These are phyloP conservation scores for Strobilomyces echinocephalus DNA, from an alignment of 768 basidiomycete species.

Conservation along the genomic window DNA sequence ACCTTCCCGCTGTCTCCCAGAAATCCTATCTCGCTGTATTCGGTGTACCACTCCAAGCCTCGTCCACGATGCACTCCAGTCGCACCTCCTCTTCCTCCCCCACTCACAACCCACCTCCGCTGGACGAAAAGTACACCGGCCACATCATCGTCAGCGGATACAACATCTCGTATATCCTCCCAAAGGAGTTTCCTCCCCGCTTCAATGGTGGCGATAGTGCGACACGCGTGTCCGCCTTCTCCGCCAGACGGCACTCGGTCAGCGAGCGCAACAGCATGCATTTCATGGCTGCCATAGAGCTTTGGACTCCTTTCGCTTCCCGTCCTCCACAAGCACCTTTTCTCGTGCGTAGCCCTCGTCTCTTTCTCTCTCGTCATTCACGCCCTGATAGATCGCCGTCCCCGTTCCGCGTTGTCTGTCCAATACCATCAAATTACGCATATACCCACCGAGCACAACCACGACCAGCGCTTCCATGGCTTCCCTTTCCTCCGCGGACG, in stretches of 20 bases:
- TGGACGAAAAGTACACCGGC: constrained; percentile 68
- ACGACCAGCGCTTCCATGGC: constrained; percentile 56
- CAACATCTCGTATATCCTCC: constrained; percentile 70
- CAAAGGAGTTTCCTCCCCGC: constrained; percentile 53
- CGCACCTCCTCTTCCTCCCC: constrained; percentile 35
- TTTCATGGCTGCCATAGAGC: constrained; percentile 78
- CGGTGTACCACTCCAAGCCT: constrained; percentile 35
- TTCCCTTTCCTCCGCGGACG: constrained; percentile 72
- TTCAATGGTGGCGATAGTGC: constrained; percentile 23
- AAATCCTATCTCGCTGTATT: constrained; percentile 60
- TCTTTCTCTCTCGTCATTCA: constrained; percentile 2
- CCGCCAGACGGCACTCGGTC: constrained; percentile 48
- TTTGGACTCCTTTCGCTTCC: constrained; percentile 66
- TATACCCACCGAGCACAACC: constrained; percentile 55
- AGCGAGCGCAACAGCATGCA: constrained; percentile 55
- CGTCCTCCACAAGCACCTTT: constrained; percentile 72
- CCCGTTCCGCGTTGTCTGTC: constrained; percentile 75
- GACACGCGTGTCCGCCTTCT: constrained; percentile 20
- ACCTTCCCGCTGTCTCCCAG: constrained; percentile 54
- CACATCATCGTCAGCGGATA: constrained; percentile 75
- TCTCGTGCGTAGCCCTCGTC: constrained; percentile 42
- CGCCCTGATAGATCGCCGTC: constrained; percentile 55
- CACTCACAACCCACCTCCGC: constrained; percentile 33
- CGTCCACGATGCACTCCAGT: constrained; percentile 28
- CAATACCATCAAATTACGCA: constrained; percentile 68